Conservation (phyloP, 805 yeast species). For the Kodamaea kaohsiungensis region DNA sequence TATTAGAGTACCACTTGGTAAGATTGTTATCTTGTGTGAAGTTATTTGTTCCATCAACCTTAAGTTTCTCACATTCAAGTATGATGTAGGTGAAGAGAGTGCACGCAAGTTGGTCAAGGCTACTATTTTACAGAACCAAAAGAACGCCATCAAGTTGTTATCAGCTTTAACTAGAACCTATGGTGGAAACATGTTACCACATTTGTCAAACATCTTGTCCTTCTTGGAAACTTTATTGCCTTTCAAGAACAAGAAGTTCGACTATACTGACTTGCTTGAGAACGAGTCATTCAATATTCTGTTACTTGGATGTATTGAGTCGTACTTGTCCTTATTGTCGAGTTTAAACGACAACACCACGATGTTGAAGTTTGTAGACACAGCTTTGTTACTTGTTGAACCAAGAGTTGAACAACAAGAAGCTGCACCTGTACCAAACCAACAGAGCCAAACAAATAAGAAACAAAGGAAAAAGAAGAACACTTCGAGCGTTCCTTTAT, state of each 20-base stretch:
- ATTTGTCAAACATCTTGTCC: conserved; percentile 50
- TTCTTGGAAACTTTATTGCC: conserved; percentile 62
- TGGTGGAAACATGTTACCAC: conserved; percentile 45
- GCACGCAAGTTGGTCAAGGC: conserved; percentile 45
- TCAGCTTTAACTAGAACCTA: conserved; percentile 33
- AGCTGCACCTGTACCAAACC: conserved; percentile 5
- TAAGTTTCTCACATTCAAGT: conserved; percentile 54
- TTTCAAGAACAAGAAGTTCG: conserved; percentile 37
- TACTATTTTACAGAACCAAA: conserved; percentile 47
- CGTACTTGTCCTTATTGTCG: conserved; percentile 32
- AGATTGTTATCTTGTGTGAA: conserved; percentile 52
- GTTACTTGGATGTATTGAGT: conserved; percentile 26
- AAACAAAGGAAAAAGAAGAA: conserved; percentile 46
- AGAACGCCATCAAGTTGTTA: conserved; percentile 46
- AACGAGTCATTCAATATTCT: conserved; percentile 45
- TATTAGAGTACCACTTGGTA: conserved; percentile 65
- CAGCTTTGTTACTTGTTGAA: conserved; percentile 46
- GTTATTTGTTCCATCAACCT: conserved; percentile 55
- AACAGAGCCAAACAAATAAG: conserved; percentile 13
- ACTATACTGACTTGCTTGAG: conserved; percentile 30
- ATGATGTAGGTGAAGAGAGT: conserved; percentile 58
- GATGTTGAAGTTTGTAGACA: conserved; percentile 58
- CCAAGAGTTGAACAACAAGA: conserved; percentile 25
- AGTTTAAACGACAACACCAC: conserved; percentile 50
- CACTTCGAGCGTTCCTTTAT: conserved; percentile 49